phyloP scores from a whole-genome alignment of 768 basidiomycete species.

The Artomyces pyxidatus region DNA sequence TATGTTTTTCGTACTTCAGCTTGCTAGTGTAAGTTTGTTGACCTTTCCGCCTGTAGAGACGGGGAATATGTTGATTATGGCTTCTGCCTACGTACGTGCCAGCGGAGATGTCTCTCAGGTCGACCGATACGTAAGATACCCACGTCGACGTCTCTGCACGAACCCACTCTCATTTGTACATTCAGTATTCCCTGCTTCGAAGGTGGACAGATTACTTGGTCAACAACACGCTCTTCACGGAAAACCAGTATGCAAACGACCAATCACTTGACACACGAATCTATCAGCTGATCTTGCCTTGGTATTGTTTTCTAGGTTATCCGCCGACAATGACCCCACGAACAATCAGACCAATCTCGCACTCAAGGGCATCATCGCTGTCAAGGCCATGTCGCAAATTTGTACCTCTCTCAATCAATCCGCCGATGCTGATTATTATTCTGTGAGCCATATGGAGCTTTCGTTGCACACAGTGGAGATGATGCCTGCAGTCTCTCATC shows the following conservation, averaged over 20 bases:
- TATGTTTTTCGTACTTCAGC: neutral
- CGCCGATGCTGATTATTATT: neutral
- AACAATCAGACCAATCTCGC: constrained; percentile 12
- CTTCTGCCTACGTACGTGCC: constrained; percentile 3
- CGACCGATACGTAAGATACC: neutral
- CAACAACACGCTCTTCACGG: neutral
- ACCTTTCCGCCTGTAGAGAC: constrained; percentile 5
- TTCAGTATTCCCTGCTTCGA: constrained; percentile 3
- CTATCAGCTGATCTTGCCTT: neutral
- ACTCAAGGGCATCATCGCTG: constrained; percentile 13
- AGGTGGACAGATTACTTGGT: constrained; percentile 9
- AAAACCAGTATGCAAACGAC: constrained; percentile 6
- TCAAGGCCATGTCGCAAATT: constrained; percentile 13
- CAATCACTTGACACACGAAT: too few species aligned
- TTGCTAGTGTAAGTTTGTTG: neutral
- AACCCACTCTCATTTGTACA: neutral
- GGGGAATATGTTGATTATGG: constrained; percentile 15
- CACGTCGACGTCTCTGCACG: neutral
- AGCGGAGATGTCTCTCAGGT: constrained; percentile 2
- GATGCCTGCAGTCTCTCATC: neutral
- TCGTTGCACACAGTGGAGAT: neutral
- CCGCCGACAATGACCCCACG: neutral
- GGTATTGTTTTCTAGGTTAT: neutral
- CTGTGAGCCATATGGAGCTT: too few species aligned
- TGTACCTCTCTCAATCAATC: neutral